Evolutionary conservation across 2,329 filamentous ascomycete genomes (phyloP), one percentile per base, ranked within the genome.

Genomic region (Rhinocladiella similis): DNA sequence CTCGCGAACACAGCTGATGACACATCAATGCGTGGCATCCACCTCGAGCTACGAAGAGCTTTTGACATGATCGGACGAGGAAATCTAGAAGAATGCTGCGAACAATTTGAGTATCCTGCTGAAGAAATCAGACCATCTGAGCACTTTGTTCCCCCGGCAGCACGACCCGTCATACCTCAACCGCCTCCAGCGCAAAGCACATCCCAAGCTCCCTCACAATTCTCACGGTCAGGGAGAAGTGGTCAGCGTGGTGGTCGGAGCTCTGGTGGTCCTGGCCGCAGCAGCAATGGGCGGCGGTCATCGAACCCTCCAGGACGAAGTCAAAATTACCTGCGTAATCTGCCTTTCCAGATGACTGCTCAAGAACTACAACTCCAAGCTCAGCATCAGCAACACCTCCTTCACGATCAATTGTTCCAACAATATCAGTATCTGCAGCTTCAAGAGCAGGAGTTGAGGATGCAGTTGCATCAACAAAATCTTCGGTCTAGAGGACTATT

Each of bases 1-100:
- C 79, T 99, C 45, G 94, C 92, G 41, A 99, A 99, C 67, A 97
- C 94, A 1, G 94, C 91, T 7, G 94, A 99, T 69, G 92, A 96
- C 70, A 95, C 90, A 42, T 93, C 94, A 0, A 97, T 96, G 74
- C 85, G 89, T 49, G 94, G 94, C 1, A 83, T 99, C 27, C 94
- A 99, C 70, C 73, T 91, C 63, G 94, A 99, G 73, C 78, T 99
- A 48, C 85, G 94, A 59, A 83, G 91, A 63, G 94, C 94, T 1
- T 97, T 96, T 69, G 88, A 91, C 56, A 75, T 91, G 53, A 83
- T 97, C 16, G 85, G 89, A 1, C 83, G 89, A 50, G 89, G 85
- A 19, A 90, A 94, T 65, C 79, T 99, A 43, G 83, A 86, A 3
- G 86, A 91, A 66, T 92, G 88, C 69, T 97, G 92, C 72, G 90